Evolutionary conservation across 108 stramenopile species (phyloP), one percentile per base, ranked within the genome.

Genomic region (Nannochloropsis oceanica): DNA sequence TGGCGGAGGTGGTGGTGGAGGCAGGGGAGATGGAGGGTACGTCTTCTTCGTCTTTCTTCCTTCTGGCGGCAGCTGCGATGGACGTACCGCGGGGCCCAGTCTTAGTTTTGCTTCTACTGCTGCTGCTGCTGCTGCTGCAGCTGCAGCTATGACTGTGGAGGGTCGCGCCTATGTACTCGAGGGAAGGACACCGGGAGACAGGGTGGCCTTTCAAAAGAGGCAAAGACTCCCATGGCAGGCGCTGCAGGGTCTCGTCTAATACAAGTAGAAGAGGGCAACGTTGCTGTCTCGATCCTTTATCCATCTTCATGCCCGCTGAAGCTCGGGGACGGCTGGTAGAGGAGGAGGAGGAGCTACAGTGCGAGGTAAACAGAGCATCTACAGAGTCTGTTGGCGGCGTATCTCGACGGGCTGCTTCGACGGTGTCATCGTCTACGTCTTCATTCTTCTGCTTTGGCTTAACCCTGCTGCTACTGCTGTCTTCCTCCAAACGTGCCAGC

Each of bases 221-320:
- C 91, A 96, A 90, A 27, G 93, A 93, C 89, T 99, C 98, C 82
- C 95, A 95, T 26, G 98, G 98, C 90, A 99, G 91, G 18, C 95
- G 87, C 26, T 97, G 97, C 10, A 99, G 87, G 83, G 94, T 86
- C 87, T 99, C 98, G 84, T 97, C 98, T 24, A 99, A 90, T 73
- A 97, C 90, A 12, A 99, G 92, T 34, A 99, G 46, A 44, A 92
- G 84, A 84, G 89, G 91, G 43, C 91, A 87, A 12, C 87, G 87
- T 24, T 83, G 59, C 59, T 73, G 59, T 34, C 34, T 5, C 34
- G 34, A 34, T n/a, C 59, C 5, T 0, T 73, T 18, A 2, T 73
- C 59, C 22, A n/a, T n/a, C 18, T 73, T 73, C 18, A n/a, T n/a
- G 22, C 22, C 59, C 9, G 59, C n/a, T 18, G 18, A n/a, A n/a